Evolutionary conservation across 495 filamentous ascomycete genomes (phyloP), one percentile per base, ranked within the genome.

Genomic region (Podospora appendiculata): DNA sequence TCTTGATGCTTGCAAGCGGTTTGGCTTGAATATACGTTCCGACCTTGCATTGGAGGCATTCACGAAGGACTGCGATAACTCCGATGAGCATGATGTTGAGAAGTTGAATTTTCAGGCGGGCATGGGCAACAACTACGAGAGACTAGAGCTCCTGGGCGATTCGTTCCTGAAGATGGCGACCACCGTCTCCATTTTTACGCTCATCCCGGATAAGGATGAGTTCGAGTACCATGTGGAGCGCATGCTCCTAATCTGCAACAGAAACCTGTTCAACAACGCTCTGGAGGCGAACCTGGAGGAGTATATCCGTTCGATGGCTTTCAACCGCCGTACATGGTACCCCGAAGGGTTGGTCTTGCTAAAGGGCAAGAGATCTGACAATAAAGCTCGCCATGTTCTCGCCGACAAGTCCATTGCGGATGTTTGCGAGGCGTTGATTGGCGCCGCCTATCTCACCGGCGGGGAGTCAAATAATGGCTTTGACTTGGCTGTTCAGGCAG

Each of bases 71-170:
- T 90, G 89, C 8, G 89, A 95, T 58, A 95, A 95, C 58, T 85
- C 84, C 3, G 88, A 88, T 35, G 90, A 95, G 44, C 85, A 90
- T 52, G 75, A 75, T 9, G 73, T 70, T 11, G 78, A 85, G 52
- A 80, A 87, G 52, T 69, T 93, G 40, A 87, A 92, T 56, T 75
- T 89, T 18, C 87, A 89, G 58, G 71, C 79, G 52, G 93, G 93
- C 32, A 98, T 96, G 93, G 93, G 92, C 10, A 89, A 85, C 50
- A 96, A 97, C 57, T 98, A 98, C 59, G 93, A 98, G 67, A 81
- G 93, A 25, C 81, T 97, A 1, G 93, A 98, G 53, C 94, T 97
- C 56, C 74, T 97, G 12, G 93, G 93, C 0, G 93, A 98, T 65
- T 86, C 85, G 46, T 96, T 96, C 64, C 77, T 98, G 41, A 98